Conservation (phyloP, 2,329 filamentous ascomycete species). For the Ceratocystis variospora region DNA sequence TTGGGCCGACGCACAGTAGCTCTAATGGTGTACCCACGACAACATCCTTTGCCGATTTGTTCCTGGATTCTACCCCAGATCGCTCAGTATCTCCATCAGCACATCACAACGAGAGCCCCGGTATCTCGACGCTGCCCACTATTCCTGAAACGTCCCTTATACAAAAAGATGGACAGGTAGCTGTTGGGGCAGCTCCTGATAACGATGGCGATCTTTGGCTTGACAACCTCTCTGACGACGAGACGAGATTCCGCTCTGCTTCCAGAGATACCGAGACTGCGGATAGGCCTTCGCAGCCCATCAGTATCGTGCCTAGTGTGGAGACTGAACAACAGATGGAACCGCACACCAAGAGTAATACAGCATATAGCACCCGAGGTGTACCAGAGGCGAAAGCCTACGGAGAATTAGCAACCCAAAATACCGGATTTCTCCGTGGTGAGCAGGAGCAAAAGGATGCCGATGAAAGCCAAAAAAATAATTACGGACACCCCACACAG, state of each 20-base stretch:
- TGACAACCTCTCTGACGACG: constrained; percentile 29
- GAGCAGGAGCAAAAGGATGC: too few species aligned
- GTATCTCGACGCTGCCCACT: background rate
- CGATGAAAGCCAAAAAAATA: too few species aligned
- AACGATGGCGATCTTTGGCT: constrained; percentile 37
- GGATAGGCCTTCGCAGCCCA: background rate
- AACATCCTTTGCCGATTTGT: constrained; percentile 7
- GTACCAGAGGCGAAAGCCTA: too few species aligned
- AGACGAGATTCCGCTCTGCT: constrained; percentile 21
- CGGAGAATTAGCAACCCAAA: too few species aligned
- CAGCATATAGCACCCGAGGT: background rate
- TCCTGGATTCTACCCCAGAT: constrained; percentile 10
- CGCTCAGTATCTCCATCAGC: constrained; percentile 6
- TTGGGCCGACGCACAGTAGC: background rate
- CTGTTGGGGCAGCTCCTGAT: constrained; percentile 1
- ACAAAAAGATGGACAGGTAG: background rate
- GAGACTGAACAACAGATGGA: background rate
- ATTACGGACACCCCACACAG: background rate
- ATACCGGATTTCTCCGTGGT: too few species aligned
- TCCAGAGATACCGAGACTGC: background rate
- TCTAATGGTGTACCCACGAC: background rate
- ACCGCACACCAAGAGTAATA: background rate
- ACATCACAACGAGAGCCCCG: background rate
- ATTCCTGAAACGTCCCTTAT: constrained; percentile 8
- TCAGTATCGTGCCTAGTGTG: background rate